A percentile compares a stretch with the other conserved stretches of the same genome.
These are phyloP conservation scores for Calonectria pteridis DNA, from an alignment of 2,329 filamentous ascomycete genomes.

Conservation along the genomic window DNA sequence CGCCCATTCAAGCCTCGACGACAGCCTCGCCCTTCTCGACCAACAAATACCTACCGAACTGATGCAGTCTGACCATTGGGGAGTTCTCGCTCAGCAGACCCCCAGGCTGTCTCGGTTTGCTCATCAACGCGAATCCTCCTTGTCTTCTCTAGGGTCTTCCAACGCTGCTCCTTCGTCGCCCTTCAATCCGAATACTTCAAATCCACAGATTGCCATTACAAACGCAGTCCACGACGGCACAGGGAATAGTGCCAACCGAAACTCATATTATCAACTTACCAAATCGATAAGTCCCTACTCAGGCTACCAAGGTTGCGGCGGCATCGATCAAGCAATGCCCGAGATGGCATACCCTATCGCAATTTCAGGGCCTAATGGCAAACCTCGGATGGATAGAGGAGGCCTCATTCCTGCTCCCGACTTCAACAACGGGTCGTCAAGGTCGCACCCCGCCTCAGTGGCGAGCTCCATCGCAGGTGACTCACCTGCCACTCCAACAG, in stretches of 20 bases:
- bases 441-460: constrained; percentile 67
- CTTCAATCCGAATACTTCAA: constrained; percentile 66
- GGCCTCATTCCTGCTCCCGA: constrained; percentile 61
- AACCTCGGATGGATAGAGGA: constrained; percentile 55
- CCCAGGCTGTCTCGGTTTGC: constrained; percentile 54
- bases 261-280: constrained; percentile 60
- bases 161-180: constrained; percentile 69
- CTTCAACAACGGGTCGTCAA: constrained; percentile 53
- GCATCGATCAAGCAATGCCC: constrained; percentile 52
- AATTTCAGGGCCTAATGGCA: constrained; percentile 52
- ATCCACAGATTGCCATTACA: constrained; percentile 69
- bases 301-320: constrained; percentile 53
- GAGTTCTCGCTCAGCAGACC: constrained; percentile 52
- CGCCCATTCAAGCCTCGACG: constrained; percentile 38
- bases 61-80: constrained; percentile 60
- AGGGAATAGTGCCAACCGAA: constrained; percentile 48
- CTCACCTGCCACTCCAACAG: constrained; percentile 69
- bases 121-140: constrained; percentile 72
- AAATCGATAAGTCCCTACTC: constrained; percentile 60
- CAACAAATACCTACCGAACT: constrained; percentile 43
- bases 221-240: constrained; percentile 62
- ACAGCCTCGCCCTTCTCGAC: constrained; percentile 43
- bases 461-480: constrained; percentile 69
- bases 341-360: constrained; percentile 57
- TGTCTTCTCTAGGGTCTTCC: constrained; percentile 72